Evolutionary conservation across 257 asterid genomes (phyloP), one percentile per base, ranked within the genome.

Genomic region (Solanum paucissectum): DNA sequence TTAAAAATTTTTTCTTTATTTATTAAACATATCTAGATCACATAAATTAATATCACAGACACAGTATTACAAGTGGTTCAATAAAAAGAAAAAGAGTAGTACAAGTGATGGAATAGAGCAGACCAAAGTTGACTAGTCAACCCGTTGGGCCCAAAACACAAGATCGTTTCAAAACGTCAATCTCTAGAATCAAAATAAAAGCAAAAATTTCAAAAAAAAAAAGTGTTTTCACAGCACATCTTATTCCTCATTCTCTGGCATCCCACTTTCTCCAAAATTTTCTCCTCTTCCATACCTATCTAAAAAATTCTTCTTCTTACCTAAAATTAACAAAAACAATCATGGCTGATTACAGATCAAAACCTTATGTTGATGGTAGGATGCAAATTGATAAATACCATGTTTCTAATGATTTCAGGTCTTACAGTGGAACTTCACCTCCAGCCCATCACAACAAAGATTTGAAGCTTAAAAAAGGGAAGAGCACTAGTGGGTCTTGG

Each of bases 401-500:
- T 85, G 91, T 91, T 14, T 88, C 91, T 1, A 86, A 85, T 42
- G 93, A 92, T 86, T 92, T 94, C 90, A 88, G 95, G 93, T 95
- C 95, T 6, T 71, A 94, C 79, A 92, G 94, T 21, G 90, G n/a
- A n/a, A n/a, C n/a, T n/a, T n/a, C n/a, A 42, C 89, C 68, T 42
- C 87, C 84, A 23, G 86, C 92, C 18, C 92, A 91, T 0, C 89
- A 58, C 3, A 62, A 29, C 34, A 89, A 86, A 83, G 87, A 89
- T 76, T 83, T 83, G 91, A 91, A 93, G 90, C 89, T 94, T 83
- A 94, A 94, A 92, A 95, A 92, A 87, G 93, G 91, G 85, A 90
- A 87, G 87, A 91, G 94, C 90, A 83, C 81, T 11, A 83, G 71
- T 36, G 92, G 93, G 38, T 90, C 93, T 0, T 95, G 98, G 96